Evolutionary conservation across 257 asterid species (phyloP).

Genomic region (Striga asiatica): DNA sequence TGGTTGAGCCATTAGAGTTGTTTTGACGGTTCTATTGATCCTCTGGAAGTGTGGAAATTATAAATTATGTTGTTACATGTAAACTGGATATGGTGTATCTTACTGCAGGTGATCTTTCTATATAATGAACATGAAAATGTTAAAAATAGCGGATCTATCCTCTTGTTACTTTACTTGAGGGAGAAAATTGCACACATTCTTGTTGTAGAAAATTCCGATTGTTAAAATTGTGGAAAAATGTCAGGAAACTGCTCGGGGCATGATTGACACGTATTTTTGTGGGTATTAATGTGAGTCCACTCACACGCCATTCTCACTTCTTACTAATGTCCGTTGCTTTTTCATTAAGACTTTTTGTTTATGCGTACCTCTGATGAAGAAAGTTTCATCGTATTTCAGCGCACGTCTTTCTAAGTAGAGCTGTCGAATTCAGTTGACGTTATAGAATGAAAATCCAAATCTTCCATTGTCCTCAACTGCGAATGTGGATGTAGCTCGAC

Average conservation of each 20-base stretch:
- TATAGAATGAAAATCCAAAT: slow-evolving; percentile 13
- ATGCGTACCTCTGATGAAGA: slow-evolving; percentile 12
- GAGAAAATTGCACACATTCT: not conserved
- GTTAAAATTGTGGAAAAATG: not conserved
- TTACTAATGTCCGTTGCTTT: not conserved
- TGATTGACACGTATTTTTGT: not conserved
- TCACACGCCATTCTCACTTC: not conserved
- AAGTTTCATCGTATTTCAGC: not conserved
- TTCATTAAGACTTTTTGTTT: not conserved
- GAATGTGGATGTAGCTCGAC: slow-evolving; percentile 7
- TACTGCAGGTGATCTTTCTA: not conserved
- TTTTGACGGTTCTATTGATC: not conserved
- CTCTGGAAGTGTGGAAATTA: not conserved
- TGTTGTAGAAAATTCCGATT: not conserved
- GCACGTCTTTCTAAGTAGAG: slow-evolving; percentile 3
- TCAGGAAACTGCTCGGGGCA: no score
- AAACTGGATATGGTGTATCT: not conserved
- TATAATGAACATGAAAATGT: not conserved
- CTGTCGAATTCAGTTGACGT: slow-evolving; percentile 5
- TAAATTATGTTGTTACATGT: not conserved
- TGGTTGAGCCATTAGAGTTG: slow-evolving; percentile 1
- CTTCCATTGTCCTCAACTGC: slow-evolving; percentile 6
- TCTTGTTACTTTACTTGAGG: not conserved
- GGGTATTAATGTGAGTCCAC: not conserved
- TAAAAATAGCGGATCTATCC: not conserved